These are phyloP conservation scores for Aphanomyces cochlioides DNA, from an alignment of 352 stramenopile species.

Conservation along the genomic window DNA sequence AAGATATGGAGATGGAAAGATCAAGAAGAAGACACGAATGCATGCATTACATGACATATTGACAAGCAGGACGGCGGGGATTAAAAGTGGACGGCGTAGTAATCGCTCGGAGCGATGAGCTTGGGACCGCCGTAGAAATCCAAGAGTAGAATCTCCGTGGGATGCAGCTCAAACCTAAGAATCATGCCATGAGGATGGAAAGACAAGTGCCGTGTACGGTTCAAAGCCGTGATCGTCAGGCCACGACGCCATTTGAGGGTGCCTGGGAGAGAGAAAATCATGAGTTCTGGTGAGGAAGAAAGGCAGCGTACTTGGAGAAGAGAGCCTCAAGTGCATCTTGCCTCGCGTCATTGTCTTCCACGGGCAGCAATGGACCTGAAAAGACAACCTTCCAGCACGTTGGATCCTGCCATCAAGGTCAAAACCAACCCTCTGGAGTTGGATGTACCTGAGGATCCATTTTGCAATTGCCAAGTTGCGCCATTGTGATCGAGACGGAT, in stretches of 20 bases:
- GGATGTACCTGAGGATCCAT: slow-evolving; percentile 40
- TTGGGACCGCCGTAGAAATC: slow-evolving; percentile 73
- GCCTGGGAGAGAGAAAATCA: slow-evolving; percentile 32
- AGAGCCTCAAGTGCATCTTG: slow-evolving; percentile 46
- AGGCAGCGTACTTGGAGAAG: slow-evolving; percentile 55
- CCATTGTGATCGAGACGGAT: slow-evolving; percentile 58
- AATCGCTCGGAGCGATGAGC: slow-evolving; percentile 55
- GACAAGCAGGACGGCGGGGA: no score
- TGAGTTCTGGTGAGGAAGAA: not conserved
- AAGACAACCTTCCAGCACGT: slow-evolving; percentile 70
- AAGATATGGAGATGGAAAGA: no score
- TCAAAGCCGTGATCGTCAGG: slow-evolving; percentile 53
- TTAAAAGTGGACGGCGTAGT: slow-evolving; percentile 42
- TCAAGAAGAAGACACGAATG: no score
- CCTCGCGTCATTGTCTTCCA: slow-evolving; percentile 38
- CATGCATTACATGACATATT: no score
- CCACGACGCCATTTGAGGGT: slow-evolving; percentile 68
- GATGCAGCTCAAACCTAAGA: slow-evolving; percentile 36
- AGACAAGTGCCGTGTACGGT: slow-evolving; percentile 35
- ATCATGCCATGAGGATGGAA: not conserved
- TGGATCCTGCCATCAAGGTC: slow-evolving; percentile 43
- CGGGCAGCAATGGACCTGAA: slow-evolving; percentile 49
- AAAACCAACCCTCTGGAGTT: not conserved
- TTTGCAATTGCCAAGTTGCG: slow-evolving; percentile 40
- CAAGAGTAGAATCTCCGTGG: slow-evolving; percentile 59